A percentile compares a stretch with the other conserved stretches of the same genome.
phyloP scores from a whole-genome alignment of 495 filamentous ascomycete species.

The Aspergillus asperescens region DNA sequence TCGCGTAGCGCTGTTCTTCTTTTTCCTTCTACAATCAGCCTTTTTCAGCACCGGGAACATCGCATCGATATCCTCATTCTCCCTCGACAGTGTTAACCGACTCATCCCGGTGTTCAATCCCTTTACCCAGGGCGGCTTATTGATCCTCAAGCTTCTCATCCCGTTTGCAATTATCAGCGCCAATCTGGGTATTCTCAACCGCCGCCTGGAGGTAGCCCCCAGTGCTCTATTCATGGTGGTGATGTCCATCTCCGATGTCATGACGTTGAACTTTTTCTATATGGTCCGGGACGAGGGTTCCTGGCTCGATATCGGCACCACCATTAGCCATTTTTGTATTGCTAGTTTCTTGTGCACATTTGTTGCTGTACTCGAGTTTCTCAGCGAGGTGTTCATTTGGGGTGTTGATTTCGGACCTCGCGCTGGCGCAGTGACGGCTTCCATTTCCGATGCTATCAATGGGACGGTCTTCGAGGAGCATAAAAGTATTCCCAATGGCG shows the following conservation, averaged over 20 bases:
- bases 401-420: conserved; percentile 65
- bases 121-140: conserved; percentile 82
- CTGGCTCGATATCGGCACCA: conserved; percentile 96
- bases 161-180: conserved; percentile 92
- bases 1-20: conserved; percentile 88
- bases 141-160: conserved; percentile 86
- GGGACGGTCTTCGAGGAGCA: background rate
- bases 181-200: conserved; percentile 91
- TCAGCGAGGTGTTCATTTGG: conserved; percentile 76
- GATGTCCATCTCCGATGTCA: conserved; percentile 84
- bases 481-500: background rate
- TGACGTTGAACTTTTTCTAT: conserved; percentile 97
- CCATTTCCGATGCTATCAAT: conserved; percentile 5
- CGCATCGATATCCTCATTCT: conserved; percentile 91
- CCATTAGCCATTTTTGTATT: conserved; percentile 91
- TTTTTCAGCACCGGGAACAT: conserved; percentile 99
- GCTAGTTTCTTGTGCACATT: conserved; percentile 86
- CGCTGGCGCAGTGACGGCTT: background rate
- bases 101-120: conserved; percentile 94
- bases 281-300: conserved; percentile 92
- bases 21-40: conserved; percentile 86
- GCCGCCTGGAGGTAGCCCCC: conserved; percentile 71
- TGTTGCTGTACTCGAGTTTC: conserved; percentile 78
- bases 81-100: conserved; percentile 81
- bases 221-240: conserved; percentile 89